Conservation (phyloP, 257 asterid genomes). For the Solanum corneliomulleri region DNA sequence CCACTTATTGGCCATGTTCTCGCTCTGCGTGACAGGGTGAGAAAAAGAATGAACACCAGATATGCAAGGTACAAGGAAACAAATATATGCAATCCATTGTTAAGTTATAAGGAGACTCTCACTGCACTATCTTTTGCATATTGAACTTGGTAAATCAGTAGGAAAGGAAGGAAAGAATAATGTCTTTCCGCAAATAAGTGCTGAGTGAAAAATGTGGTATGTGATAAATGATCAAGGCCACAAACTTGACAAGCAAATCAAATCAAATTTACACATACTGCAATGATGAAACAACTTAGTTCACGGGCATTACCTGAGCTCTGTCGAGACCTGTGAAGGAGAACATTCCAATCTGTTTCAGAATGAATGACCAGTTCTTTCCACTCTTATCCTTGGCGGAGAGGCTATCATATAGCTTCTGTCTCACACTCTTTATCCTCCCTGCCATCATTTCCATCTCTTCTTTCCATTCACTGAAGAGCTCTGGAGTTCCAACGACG, state of each 20-base stretch:
- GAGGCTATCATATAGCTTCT: slow-evolving; percentile 54
- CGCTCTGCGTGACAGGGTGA: slow-evolving; percentile 37
- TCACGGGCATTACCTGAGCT: slow-evolving; percentile 53
- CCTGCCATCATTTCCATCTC: slow-evolving; percentile 98
- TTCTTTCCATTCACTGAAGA: slow-evolving; percentile 79
- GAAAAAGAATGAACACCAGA: not conserved
- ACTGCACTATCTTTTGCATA: not conserved
- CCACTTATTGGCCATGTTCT: slow-evolving; percentile 88
- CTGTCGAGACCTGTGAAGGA: slow-evolving; percentile 86
- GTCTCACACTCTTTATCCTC: slow-evolving; percentile 80
- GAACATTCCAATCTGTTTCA: slow-evolving; percentile 94
- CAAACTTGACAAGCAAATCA: not conserved
- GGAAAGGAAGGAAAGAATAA: not conserved
- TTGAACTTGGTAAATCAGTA: not conserved
- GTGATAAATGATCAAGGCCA: not conserved
- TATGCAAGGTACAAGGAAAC: not conserved
- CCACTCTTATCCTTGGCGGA: slow-evolving; percentile 60
- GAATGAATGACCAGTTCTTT: slow-evolving; percentile 91
- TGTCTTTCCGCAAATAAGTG: not conserved
- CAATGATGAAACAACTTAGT: not conserved
- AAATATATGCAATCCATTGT: not conserved
- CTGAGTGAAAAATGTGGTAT: not conserved
- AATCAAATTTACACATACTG: not conserved
- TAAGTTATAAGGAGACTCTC: not conserved
- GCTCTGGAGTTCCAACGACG: slow-evolving; percentile 68